These are phyloP conservation scores for Mucor ambiguus DNA, from an alignment of 371 early-diverging fungal species.

Conservation along the genomic window DNA sequence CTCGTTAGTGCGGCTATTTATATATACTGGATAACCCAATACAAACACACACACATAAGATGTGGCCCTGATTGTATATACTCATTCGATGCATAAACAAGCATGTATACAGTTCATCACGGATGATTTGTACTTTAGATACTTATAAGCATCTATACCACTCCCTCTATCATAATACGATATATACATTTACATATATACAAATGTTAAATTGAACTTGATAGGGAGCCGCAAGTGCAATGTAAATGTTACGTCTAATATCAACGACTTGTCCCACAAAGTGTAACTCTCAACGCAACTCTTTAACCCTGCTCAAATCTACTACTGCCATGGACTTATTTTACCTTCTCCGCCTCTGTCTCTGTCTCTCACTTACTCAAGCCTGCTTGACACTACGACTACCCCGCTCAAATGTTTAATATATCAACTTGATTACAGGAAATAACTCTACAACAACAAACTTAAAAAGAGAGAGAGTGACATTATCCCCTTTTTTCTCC, in stretches of 20 bases:
- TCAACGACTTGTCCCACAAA: constrained; percentile 1
- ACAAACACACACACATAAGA: not conserved
- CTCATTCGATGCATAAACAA: not conserved
- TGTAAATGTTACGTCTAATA: constrained; percentile 3
- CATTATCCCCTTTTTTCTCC: constrained; percentile 5
- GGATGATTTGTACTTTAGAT: not conserved
- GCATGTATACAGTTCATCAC: constrained; percentile 3
- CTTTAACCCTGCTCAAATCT: not conserved
- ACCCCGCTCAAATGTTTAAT: not conserved
- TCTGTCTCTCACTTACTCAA: not conserved
- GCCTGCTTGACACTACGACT: not conserved
- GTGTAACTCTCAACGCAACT: not conserved
- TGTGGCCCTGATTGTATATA: not conserved
- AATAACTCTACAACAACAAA: not conserved
- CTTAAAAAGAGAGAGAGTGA: not conserved
- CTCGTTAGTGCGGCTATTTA: not conserved
- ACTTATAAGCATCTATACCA: not conserved
- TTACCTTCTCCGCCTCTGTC: constrained; percentile 3
- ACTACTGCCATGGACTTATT: not conserved
- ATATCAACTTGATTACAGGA: not conserved
- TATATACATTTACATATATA: not conserved
- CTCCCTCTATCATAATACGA: not conserved
- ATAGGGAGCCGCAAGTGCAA: constrained; percentile 3
- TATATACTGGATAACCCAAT: not conserved
- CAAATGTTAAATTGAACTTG: constrained; percentile 17